phyloP scores from a whole-genome alignment of 2,329 filamentous ascomycete species.

The Cryphonectria nitschkei region DNA sequence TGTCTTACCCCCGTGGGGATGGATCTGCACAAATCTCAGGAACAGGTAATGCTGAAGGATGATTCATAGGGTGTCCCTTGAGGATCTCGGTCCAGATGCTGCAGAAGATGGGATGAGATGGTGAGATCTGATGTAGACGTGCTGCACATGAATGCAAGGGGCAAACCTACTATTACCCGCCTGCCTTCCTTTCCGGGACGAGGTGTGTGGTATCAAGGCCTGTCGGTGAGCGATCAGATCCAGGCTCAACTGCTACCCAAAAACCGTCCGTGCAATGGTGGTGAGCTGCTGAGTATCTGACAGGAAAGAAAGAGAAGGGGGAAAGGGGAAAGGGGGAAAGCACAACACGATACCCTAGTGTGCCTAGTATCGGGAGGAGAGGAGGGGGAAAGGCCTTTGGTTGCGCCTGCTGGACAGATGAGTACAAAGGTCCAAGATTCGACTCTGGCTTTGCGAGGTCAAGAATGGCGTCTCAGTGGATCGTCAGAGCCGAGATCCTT shows the following conservation, averaged over 20 bases:
- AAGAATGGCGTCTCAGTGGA: background rate
- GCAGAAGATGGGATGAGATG: background rate
- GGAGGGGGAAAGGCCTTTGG: background rate
- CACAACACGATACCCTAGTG: background rate
- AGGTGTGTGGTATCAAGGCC: background rate
- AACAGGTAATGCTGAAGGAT: background rate
- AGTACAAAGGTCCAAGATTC: background rate
- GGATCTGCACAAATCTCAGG: background rate
- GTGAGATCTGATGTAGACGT: conserved; percentile 1
- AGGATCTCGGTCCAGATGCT: conserved; percentile 4
- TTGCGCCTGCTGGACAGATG: background rate
- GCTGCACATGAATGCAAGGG: background rate
- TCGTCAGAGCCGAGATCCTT: background rate
- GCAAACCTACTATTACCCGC: background rate
- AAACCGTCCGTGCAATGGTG: background rate
- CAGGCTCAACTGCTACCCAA: background rate
- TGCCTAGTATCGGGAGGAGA: background rate
- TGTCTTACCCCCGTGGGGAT: conserved; percentile 3
- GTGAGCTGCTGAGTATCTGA: background rate
- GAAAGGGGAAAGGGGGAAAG: background rate
- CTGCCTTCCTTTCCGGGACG: background rate
- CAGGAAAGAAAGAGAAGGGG: no score
- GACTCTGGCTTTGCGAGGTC: background rate
- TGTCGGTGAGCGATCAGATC: background rate
- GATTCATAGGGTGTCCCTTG: background rate